A percentile compares a stretch with the other conserved stretches of the same genome.
Evolutionary conservation across 768 basidiomycete genomes (phyloP).

Genomic region (Ramaria rubella): DNA sequence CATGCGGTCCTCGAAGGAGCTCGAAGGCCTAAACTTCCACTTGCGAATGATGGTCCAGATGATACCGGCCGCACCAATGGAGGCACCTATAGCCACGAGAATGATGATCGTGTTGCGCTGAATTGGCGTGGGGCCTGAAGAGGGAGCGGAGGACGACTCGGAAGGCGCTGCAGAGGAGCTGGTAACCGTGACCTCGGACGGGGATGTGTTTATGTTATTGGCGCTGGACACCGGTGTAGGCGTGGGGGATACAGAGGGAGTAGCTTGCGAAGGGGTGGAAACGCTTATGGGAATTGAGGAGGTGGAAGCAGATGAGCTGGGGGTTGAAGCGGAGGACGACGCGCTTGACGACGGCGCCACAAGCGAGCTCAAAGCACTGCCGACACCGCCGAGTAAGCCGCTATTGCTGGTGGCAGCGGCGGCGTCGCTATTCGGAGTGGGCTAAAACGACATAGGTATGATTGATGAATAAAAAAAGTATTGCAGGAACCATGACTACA

Average conservation of each 20-base stretch:
- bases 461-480: too few species aligned
- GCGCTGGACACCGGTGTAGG: constrained; percentile 14
- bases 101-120: constrained; percentile 45
- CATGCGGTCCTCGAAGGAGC: constrained; percentile 76
- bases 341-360: constrained; percentile 14
- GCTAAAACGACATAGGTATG: not conserved
- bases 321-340: constrained; percentile 13
- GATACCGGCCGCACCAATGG: constrained; percentile 60
- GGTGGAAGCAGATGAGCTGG: constrained; percentile 10
- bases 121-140: constrained; percentile 37
- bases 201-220: too few species aligned
- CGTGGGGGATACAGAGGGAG: constrained; percentile 13
- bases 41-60: constrained; percentile 90
- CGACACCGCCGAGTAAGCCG: too few species aligned
- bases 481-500: too few species aligned
- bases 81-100: constrained; percentile 64
- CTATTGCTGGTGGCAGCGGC: constrained; percentile 6
- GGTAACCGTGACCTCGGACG: constrained; percentile 18
- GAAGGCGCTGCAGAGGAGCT: constrained; percentile 21
- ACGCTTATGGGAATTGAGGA: constrained; percentile 9
- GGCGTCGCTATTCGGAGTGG: not conserved
- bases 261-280: constrained; percentile 14
- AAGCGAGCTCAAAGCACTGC: not conserved
- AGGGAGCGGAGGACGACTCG: constrained; percentile 18
- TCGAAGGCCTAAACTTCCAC: constrained; percentile 81